Conservation (phyloP, 1,284 basidiomycete genomes). For the Melanopsichium pennsylvanicum region DNA sequence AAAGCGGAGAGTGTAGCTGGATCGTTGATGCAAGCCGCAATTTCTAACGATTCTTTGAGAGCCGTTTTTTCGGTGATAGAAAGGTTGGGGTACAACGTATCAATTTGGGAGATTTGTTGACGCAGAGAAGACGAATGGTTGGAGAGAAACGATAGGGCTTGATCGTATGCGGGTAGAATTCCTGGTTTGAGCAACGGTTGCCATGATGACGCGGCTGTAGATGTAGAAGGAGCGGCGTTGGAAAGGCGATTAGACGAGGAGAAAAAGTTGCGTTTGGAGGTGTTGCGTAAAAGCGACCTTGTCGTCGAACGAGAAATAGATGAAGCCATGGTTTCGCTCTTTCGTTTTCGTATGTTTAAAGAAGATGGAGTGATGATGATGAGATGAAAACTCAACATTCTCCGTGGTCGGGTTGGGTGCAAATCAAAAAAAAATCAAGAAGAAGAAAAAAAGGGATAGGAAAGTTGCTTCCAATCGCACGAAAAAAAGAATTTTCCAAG, state of each 20-base stretch:
- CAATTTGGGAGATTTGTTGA: slow-evolving; percentile 68
- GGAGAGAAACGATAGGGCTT: slow-evolving; percentile 76
- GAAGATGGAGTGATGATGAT: neutral
- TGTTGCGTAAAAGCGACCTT: too few species aligned
- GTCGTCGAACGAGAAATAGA: too few species aligned
- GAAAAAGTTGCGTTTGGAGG: neutral
- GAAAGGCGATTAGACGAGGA: neutral
- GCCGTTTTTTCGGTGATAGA: slow-evolving; percentile 10
- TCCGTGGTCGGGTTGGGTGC: too few species aligned
- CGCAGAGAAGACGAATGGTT: slow-evolving; percentile 67
- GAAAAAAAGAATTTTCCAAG: slow-evolving; percentile 17
- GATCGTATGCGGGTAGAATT: slow-evolving; percentile 80
- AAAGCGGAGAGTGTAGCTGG: slow-evolving; percentile 80
- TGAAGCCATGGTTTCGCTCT: slow-evolving; percentile 11
- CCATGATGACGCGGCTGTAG: slow-evolving; percentile 39
- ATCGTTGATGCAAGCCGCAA: slow-evolving; percentile 78
- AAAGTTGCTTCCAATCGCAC: slow-evolving; percentile 30
- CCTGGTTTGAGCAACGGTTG: slow-evolving; percentile 72
- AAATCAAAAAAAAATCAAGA: neutral
- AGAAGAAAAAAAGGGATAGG: neutral
- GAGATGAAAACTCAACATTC: neutral
- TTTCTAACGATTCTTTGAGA: slow-evolving; percentile 69
- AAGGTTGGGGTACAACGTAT: slow-evolving; percentile 3
- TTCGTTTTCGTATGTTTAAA: neutral
- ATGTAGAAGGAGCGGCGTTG: slow-evolving; percentile 10